A percentile compares a stretch with the other conserved stretches of the same genome.
These are phyloP conservation scores for Hygrophoropsis aurantiaca DNA, from an alignment of 768 basidiomycete genomes.

Conservation along the genomic window DNA sequence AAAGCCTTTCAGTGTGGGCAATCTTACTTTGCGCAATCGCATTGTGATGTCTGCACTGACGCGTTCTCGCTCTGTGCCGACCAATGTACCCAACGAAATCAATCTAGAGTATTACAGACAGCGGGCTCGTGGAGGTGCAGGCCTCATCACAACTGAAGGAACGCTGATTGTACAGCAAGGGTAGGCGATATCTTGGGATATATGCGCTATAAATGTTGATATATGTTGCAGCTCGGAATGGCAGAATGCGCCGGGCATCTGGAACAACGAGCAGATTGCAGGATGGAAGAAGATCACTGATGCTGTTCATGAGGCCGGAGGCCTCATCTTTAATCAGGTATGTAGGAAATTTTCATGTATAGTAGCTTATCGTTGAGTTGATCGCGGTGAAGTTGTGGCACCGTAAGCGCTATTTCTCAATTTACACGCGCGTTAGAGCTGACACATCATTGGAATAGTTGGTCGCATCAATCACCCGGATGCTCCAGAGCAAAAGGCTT, in stretches of 20 bases:
- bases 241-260: constrained; percentile 46
- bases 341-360: constrained; percentile 1
- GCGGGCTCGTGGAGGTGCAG: constrained; percentile 38
- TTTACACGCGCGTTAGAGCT: not conserved
- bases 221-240: constrained; percentile 37
- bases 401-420: constrained; percentile 20
- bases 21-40: constrained; percentile 36
- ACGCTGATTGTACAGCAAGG: constrained; percentile 42
- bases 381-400: constrained; percentile 36
- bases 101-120: constrained; percentile 44
- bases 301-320: constrained; percentile 45
- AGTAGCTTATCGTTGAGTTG: not conserved
- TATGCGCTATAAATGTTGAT: not conserved
- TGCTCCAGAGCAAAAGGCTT: constrained; percentile 36
- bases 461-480: constrained; percentile 39
- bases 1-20: constrained; percentile 35
- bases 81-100: constrained; percentile 37
- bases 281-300: constrained; percentile 49
- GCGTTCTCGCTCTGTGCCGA: constrained; percentile 36
- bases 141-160: constrained; percentile 41
- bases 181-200: constrained; percentile 19
- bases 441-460: constrained; percentile 17
- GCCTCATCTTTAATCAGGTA: constrained; percentile 46
- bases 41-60: constrained; percentile 42
- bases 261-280: constrained; percentile 41